phyloP scores from a whole-genome alignment of 1,139 yeast genomes.

The Martiniozyma asiatica region DNA sequence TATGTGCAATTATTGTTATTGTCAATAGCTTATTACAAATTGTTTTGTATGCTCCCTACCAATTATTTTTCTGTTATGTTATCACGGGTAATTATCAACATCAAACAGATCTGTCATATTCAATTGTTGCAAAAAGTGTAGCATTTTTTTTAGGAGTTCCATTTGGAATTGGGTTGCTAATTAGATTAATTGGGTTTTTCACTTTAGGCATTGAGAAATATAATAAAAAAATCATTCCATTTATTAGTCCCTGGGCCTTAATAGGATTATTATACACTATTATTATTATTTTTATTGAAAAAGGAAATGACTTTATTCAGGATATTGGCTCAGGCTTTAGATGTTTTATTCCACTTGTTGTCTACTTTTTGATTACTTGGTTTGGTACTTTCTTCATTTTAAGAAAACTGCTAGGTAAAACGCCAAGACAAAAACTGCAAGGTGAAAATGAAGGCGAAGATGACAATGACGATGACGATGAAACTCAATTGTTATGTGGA shows the following conservation, averaged over 20 bases:
- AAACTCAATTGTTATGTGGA: conserved; percentile 24
- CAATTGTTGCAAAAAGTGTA: conserved; percentile 38
- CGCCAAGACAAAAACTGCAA: conserved; percentile 3
- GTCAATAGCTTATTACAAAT: conserved; percentile 43
- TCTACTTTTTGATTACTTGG: conserved; percentile 40
- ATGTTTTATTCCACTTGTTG: conserved; percentile 38
- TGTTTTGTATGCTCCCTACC: conserved; percentile 43
- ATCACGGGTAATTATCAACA: conserved; percentile 17
- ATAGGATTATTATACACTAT: conserved; percentile 44
- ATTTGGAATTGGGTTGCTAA: conserved; percentile 32
- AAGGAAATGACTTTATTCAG: conserved; percentile 38
- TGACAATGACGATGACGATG: conserved; percentile 6
- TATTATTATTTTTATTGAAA: conserved; percentile 39
- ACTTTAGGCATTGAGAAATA: conserved; percentile 24
- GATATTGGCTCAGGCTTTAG: conserved; percentile 40
- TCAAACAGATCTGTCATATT: conserved; percentile 22
- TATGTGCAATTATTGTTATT: conserved; percentile 43
- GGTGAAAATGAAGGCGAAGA: conserved; percentile 2
- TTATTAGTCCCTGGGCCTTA: conserved; percentile 38
- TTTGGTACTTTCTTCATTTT: conserved; percentile 31
- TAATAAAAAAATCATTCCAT: conserved; percentile 26
- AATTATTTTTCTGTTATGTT: conserved; percentile 34
- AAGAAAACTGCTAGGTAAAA: conserved; percentile 22
- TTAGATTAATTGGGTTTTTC: conserved; percentile 25
- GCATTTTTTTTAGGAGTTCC: conserved; percentile 48